These are phyloP conservation scores for Oryza australiensis DNA, from an alignment of 176 grass and related monocot species.

Conservation along the genomic window DNA sequence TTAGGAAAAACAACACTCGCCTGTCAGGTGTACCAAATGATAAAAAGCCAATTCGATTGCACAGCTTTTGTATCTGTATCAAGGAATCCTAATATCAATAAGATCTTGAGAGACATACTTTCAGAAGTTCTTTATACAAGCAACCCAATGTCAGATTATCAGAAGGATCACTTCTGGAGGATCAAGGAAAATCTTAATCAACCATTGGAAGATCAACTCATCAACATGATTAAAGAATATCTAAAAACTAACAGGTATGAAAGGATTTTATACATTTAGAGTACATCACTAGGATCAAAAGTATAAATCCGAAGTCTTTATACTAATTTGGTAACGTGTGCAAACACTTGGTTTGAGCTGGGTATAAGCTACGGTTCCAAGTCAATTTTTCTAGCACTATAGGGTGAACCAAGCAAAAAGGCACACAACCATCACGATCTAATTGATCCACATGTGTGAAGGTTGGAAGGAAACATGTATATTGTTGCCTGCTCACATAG, in stretches of 20 bases:
- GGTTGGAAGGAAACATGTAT: too few species aligned
- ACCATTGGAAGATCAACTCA: conserved; percentile 5
- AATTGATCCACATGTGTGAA: too few species aligned
- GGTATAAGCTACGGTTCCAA: too few species aligned
- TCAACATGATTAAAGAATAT: conserved; percentile 18
- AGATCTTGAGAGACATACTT: conserved; percentile 17
- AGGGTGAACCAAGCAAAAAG: too few species aligned
- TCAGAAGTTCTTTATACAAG: conserved; percentile 13
- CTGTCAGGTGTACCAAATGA: conserved; percentile 28
- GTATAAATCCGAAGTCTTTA: too few species aligned
- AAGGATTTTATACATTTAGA: neutral
- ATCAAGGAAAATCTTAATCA: neutral
- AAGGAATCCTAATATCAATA: conserved; percentile 5
- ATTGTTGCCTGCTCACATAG: neutral
- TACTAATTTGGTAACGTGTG: too few species aligned
- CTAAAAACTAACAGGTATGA: conserved; percentile 23
- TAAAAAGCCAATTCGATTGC: conserved; percentile 30
- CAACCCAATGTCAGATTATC: neutral
- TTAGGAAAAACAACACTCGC: conserved; percentile 42
- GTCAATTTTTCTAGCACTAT: too few species aligned
- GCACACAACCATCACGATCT: too few species aligned
- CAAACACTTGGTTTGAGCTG: too few species aligned
- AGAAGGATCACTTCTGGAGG: neutral
- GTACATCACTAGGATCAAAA: too few species aligned
- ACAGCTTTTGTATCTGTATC: conserved; percentile 22